Evolutionary conservation across 768 basidiomycete genomes (phyloP), one percentile per base, ranked within the genome.

Genomic region (Xerocomellus dryophilus): DNA sequence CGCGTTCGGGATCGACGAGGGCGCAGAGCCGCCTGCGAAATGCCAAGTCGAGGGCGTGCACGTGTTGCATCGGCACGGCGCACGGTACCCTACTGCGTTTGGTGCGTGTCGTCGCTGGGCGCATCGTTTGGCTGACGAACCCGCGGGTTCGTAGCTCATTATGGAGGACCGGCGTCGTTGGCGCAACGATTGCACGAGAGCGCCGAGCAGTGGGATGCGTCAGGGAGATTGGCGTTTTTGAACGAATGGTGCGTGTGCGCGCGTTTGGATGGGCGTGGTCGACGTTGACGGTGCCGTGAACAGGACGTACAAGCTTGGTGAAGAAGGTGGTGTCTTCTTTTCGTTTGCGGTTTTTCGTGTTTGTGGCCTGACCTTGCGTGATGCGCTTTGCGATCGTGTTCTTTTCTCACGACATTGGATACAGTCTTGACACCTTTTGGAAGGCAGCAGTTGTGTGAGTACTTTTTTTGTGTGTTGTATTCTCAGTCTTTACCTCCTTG

Each of bases 251-350:
- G 43, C 34, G 80, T 50, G 25, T 25, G 9, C 11, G 3, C 11
- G 3, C 1, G 14, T 29, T 21, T 66, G 59, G 62, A 31, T 41
- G 7, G 7, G 45, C 53, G 43, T 63, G 7, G 56, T 21, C 14
- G 0, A 17, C 4, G 18, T 21, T 59, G 32, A 60, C 14, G 10
- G 17, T 7, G 6, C 9, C 14, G 35, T 27, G 12, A 42, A 57
- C 57, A 91, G 90, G 94, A 85, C 87, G 6, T 95, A 93, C 71
- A 89, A 90, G 61, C 81, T 98, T 3, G 95, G 94, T 14, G 85
- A 86, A 74, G 94, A 97, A 74, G 74, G 88, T 89, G 59, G 15
- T 69, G 1, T 31, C 15, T 14, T 34, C 20, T 36, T 35, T 1
- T 36, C 20, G 11, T 27, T n/a, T n/a, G n/a, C n/a, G n/a, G n/a